Percentiles rank a stretch among this genome's conserved stretches.
Evolutionary conservation across 495 filamentous ascomycete genomes (phyloP).

Genomic region (Aspergillus asperescens): DNA sequence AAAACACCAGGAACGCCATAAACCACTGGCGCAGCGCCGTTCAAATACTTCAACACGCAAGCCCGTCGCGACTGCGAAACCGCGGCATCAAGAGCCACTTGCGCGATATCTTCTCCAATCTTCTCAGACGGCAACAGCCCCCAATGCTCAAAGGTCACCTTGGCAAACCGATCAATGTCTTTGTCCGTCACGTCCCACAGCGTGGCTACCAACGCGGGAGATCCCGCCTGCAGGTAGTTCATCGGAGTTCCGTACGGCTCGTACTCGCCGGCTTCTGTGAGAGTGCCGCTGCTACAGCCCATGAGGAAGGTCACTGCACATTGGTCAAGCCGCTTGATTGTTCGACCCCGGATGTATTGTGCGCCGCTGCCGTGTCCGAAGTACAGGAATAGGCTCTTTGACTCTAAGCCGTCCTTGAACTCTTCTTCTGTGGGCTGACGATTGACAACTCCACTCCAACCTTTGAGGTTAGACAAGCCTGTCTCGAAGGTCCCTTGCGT

Average conservation of each 20-base stretch:
- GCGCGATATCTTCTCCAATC: constrained; percentile 4
- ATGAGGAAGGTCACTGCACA: constrained; percentile 84
- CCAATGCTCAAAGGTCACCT: constrained; percentile 73
- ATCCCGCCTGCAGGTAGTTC: constrained; percentile 83
- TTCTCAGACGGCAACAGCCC: constrained; percentile 51
- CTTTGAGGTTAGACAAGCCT: constrained; percentile 48
- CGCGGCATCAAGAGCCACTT: constrained; percentile 63
- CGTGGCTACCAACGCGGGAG: constrained; percentile 77
- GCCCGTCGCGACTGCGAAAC: constrained; percentile 64
- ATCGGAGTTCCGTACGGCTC: constrained; percentile 85
- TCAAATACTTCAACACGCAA: constrained; percentile 84
- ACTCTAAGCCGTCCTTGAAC: constrained; percentile 57
- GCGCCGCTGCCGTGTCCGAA: constrained; percentile 96
- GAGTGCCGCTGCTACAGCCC: constrained; percentile 77
- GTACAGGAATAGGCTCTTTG: constrained; percentile 71
- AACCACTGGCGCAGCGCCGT: constrained; percentile 85
- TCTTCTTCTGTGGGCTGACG: constrained; percentile 71
- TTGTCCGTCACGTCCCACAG: constrained; percentile 98
- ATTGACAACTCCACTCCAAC: constrained; percentile 62
- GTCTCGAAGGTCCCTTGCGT: constrained; percentile 70
- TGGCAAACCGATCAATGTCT: constrained; percentile 89
- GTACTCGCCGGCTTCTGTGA: constrained; percentile 79
- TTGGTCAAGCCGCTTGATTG: constrained; percentile 68
- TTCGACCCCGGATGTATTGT: constrained; percentile 80
- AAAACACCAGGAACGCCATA: constrained; percentile 88